Base-by-base conservation (phyloP, 305 asterid species). In the Solanum aculeatissimum region DNA sequence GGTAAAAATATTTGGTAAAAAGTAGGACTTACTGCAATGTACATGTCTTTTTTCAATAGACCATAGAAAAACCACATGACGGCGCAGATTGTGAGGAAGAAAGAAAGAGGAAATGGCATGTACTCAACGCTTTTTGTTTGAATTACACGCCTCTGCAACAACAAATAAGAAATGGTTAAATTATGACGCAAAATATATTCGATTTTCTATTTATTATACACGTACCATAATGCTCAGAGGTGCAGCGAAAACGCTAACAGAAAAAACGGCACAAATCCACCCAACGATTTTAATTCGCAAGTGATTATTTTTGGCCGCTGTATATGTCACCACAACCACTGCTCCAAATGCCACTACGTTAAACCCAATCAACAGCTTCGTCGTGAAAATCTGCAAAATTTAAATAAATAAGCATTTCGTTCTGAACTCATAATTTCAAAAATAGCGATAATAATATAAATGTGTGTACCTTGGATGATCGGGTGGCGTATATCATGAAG, bases 21-120 rank as follows among this genome's bases (percentile, higher is more conserved):
- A 35, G 6, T 6, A 11, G 12, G 13, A 89, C 97, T 91, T 79
- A 95, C 98, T 2, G 98, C 97, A 8, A 95, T 85, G 87, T 86
- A 95, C 86, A 71, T 92, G 86, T 95, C 98, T 18, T 77, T 71
- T 71, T 92, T 91, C 60, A 92, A 66, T 25, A 92, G 85, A 25
- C 98, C 98, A 57, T 94, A 95, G 86, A 91, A 89, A 85, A 95
- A 94, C 98, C 98, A 94, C 58, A 93, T 91, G 16, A 94, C 85
- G 0, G 97, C 94, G 23, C 97, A 92, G 0, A 93, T 27, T 2
- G 98, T 94, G 86, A 95, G 98, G 91, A 89, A 93, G 83, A 93
- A 82, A 0, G 98, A 94, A 9, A 95, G 91, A 3, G 90, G 62
- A 32, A 93, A 86, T 9, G 98, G 98, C 98, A 95, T 91, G 86